Conservation (phyloP, 1,139 yeast species). For the Hansenula lynferdii region DNA sequence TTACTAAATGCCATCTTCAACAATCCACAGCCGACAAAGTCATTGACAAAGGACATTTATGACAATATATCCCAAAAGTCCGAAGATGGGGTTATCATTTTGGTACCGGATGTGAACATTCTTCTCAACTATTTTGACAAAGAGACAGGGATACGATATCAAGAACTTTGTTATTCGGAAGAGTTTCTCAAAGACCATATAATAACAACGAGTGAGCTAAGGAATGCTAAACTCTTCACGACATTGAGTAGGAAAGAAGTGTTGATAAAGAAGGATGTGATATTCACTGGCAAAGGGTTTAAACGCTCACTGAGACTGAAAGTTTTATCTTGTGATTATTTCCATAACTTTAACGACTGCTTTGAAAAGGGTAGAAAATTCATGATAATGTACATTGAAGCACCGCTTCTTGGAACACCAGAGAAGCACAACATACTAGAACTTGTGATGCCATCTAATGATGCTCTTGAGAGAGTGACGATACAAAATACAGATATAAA, state of each 20-base stretch:
- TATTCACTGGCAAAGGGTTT: conserved; percentile 58
- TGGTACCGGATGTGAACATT: conserved; percentile 56
- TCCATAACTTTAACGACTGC: conserved; percentile 41
- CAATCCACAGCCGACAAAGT: conserved; percentile 49
- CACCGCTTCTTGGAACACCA: conserved; percentile 41
- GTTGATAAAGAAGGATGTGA: conserved; percentile 47
- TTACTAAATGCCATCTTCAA: conserved; percentile 64
- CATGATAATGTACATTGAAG: conserved; percentile 50
- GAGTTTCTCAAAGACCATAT: conserved; percentile 75
- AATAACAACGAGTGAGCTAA: conserved; percentile 37
- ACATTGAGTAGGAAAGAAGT: conserved; percentile 61
- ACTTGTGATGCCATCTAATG: conserved; percentile 7
- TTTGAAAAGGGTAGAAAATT: conserved; percentile 46
- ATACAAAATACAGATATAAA: no score
- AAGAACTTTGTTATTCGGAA: conserved; percentile 56
- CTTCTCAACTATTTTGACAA: conserved; percentile 50
- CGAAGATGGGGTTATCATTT: conserved; percentile 37
- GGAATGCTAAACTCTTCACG: conserved; percentile 42
- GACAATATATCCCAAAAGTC: conserved; percentile 26
- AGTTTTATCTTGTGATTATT: conserved; percentile 39
- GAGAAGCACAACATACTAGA: conserved; percentile 6
- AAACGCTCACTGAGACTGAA: conserved; percentile 39
- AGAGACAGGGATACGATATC: conserved; percentile 38
- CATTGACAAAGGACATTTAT: conserved; percentile 46
- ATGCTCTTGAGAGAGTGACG: conserved; percentile 4